These are phyloP conservation scores for Amanita fuliginea DNA, from an alignment of 768 basidiomycete genomes.

Conservation along the genomic window DNA sequence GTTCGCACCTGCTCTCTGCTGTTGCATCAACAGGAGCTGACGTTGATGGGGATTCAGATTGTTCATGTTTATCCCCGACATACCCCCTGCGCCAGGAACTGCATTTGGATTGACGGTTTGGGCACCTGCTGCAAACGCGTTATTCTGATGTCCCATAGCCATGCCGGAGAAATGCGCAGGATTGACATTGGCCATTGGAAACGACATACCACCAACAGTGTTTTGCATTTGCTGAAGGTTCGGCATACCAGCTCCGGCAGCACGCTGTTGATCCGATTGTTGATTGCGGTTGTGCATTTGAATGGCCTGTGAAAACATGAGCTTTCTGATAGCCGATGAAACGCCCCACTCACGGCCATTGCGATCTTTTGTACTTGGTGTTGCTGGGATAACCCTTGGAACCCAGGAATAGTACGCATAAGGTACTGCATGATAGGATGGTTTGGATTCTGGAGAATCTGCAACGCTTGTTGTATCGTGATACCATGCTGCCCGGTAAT, in stretches of 20 bases:
- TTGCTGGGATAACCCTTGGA: slow-evolving; percentile 36
- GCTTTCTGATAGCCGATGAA: not conserved
- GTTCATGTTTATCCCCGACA: slow-evolving; percentile 21
- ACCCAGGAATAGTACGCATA: slow-evolving; percentile 38
- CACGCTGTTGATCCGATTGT: slow-evolving; percentile 15
- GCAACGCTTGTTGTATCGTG: slow-evolving; percentile 27
- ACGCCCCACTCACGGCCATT: slow-evolving; percentile 8
- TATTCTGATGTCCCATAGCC: slow-evolving; percentile 8
- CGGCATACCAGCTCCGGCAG: slow-evolving; percentile 1
- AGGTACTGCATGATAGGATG: slow-evolving; percentile 54
- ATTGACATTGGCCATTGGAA: slow-evolving; percentile 9
- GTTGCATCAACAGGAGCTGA: slow-evolving; percentile 9
- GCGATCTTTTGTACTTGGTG: slow-evolving; percentile 54
- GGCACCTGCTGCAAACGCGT: slow-evolving; percentile 13
- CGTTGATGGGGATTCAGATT: slow-evolving; percentile 17
- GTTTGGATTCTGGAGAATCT: slow-evolving; percentile 39
- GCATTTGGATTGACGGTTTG: slow-evolving; percentile 12
- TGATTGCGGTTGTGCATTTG: slow-evolving; percentile 11
- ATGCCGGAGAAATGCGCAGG: slow-evolving; percentile 8
- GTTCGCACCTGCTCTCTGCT: slow-evolving; percentile 16
- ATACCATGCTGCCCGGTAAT: slow-evolving; percentile 8
- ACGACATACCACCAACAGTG: slow-evolving; percentile 10
- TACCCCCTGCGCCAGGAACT: slow-evolving; percentile 17
- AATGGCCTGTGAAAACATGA: not conserved
- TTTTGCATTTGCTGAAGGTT: slow-evolving; percentile 11